These are phyloP conservation scores for Phascolomyces articulosus DNA, from an alignment of 371 early-diverging fungal genomes.

Conservation along the genomic window DNA sequence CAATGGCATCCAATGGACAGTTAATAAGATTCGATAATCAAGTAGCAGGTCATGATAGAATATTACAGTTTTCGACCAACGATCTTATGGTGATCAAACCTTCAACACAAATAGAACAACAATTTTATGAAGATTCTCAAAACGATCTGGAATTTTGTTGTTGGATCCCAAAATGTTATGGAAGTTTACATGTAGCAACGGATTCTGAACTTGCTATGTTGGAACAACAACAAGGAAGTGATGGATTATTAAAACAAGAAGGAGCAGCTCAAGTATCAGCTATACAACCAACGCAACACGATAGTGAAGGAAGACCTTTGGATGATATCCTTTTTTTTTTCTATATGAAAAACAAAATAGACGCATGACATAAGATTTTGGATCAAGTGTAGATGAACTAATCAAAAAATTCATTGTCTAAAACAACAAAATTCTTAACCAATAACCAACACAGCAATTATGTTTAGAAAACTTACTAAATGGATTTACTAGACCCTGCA, in stretches of 20 bases:
- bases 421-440: slow-evolving; percentile 24
- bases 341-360: no score
- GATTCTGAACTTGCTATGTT: slow-evolving; percentile 32
- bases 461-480: slow-evolving; percentile 77
- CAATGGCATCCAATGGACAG: slow-evolving; percentile 13
- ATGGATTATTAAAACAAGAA: slow-evolving; percentile 6
- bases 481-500: slow-evolving; percentile 70
- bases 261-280: not conserved
- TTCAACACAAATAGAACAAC: slow-evolving; percentile 51
- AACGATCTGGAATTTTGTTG: slow-evolving; percentile 56
- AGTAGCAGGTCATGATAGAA: slow-evolving; percentile 72
- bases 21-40: slow-evolving; percentile 54
- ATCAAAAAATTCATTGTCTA: no score
- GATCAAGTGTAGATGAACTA: no score
- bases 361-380: no score
- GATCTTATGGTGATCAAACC: slow-evolving; percentile 73
- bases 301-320: slow-evolving; percentile 17
- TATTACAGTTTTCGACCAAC: slow-evolving; percentile 51
- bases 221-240: slow-evolving; percentile 11
- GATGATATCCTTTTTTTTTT: slow-evolving; percentile 56
- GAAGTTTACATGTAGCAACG: slow-evolving; percentile 53
- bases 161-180: slow-evolving; percentile 75
- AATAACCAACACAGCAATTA: slow-evolving; percentile 46
- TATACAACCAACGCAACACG: not conserved
- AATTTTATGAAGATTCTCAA: slow-evolving; percentile 67